Conservation (phyloP, 1,139 yeast genomes). For the Debaryomycetaceae sp. region DNA sequence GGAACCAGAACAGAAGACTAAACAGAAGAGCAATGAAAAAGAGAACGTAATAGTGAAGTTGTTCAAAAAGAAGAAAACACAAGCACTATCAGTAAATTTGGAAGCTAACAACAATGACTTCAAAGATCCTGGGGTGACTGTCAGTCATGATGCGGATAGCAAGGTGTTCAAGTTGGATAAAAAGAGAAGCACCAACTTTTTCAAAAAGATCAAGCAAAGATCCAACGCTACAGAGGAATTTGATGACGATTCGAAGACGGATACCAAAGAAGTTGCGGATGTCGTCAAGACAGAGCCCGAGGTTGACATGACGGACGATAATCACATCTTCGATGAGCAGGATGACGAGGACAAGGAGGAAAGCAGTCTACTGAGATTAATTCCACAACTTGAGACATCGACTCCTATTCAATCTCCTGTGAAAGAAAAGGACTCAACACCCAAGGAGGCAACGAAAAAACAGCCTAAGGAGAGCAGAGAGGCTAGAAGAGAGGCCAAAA, state of each 20-base stretch:
- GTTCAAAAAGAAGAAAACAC: conserved; percentile 39
- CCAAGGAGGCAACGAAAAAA: background rate
- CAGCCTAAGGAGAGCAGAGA: background rate
- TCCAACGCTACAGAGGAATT: conserved; percentile 8
- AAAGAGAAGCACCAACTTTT: conserved; percentile 13
- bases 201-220: conserved; percentile 20
- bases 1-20: conserved; percentile 1
- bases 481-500: background rate
- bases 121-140: conserved; percentile 20
- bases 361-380: background rate
- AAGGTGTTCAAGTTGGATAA: conserved; percentile 18
- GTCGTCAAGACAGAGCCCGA: background rate
- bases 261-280: background rate
- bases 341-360: background rate
- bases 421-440: background rate
- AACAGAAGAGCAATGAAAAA: conserved; percentile 12
- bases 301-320: background rate
- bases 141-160: conserved; percentile 30
- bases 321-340: background rate
- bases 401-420: background rate
- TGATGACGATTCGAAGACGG: background rate
- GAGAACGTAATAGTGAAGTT: conserved; percentile 44
- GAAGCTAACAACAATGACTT: conserved; percentile 2
- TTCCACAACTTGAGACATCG: background rate
- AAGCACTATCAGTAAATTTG: conserved; percentile 8